A percentile compares a stretch with the other conserved stretches of the same genome.
Evolutionary conservation across 805 yeast genomes (phyloP).

Genomic region (Saturnispora serradocipensis): DNA sequence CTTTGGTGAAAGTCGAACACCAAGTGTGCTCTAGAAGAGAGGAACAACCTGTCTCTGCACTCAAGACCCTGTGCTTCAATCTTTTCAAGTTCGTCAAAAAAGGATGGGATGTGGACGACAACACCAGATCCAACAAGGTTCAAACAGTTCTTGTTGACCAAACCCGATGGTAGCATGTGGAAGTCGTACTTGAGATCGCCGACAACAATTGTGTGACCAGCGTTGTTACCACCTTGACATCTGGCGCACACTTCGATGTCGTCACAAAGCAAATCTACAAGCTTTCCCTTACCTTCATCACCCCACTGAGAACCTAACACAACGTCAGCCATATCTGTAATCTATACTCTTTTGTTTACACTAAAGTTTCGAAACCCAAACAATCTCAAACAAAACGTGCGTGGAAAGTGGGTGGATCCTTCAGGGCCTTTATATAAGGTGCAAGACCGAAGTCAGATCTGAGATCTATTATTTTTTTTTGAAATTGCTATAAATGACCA

Average conservation of each 20-base stretch:
- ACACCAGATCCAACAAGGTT: conserved; percentile 95
- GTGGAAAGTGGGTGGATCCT: background rate
- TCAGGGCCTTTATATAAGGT: background rate
- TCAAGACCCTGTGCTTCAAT: conserved; percentile 76
- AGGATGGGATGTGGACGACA: conserved; percentile 89
- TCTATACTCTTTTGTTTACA: background rate
- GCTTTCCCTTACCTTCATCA: conserved; percentile 98
- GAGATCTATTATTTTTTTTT: background rate
- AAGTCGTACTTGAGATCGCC: conserved; percentile 84
- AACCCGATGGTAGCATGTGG: conserved; percentile 98
- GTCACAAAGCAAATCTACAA: conserved; percentile 91
- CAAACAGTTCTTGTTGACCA: conserved; percentile 84
- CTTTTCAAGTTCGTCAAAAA: conserved; percentile 76
- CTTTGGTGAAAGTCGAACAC: conserved; percentile 98
- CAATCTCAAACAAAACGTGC: background rate
- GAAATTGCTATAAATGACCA: background rate
- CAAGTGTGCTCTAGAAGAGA: conserved; percentile 90
- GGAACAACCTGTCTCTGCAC: conserved; percentile 66
- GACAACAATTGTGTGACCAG: conserved; percentile 98
- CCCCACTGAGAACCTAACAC: conserved; percentile 99
- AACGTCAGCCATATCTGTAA: conserved; percentile 61
- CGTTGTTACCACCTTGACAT: conserved; percentile 98
- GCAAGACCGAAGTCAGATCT: background rate
- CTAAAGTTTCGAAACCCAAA: background rate
- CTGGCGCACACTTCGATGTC: conserved; percentile 94